Conservation (phyloP, 148 eudicot species). For the Arctostaphylos glauca region DNA sequence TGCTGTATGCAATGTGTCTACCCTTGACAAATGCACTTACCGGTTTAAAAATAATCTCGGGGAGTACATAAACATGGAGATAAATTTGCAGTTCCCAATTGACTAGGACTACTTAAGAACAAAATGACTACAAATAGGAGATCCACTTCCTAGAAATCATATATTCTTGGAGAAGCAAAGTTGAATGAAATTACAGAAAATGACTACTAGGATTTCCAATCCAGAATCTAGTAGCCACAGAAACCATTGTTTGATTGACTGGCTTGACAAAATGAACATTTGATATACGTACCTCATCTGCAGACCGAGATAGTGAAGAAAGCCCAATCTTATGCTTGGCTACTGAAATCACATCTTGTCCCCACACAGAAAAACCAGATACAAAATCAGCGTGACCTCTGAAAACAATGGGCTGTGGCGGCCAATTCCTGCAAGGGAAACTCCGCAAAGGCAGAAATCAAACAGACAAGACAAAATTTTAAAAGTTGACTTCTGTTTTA, state of each 20-base stretch:
- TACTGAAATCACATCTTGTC: slow-evolving; percentile 85
- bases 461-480: background rate
- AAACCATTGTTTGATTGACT: background rate
- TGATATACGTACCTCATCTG: slow-evolving; percentile 55
- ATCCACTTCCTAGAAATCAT: background rate
- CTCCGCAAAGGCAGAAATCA: slow-evolving; percentile 10
- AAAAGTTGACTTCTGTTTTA: background rate
- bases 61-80: background rate
- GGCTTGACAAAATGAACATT: background rate
- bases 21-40: background rate
- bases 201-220: background rate
- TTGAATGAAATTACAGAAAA: background rate
- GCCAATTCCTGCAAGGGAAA: slow-evolving; percentile 52
- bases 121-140: background rate
- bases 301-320: slow-evolving; percentile 63
- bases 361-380: slow-evolving; percentile 88
- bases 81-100: background rate
- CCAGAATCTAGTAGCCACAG: background rate
- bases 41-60: background rate
- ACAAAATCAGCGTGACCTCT: slow-evolving; percentile 83
- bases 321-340: slow-evolving; percentile 83
- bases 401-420: slow-evolving; percentile 54
- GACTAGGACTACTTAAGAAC: background rate
- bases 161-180: background rate
- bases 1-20: background rate